phyloP scores from a whole-genome alignment of 352 stramenopile genomes.

The Phytophthora gonapodyides region DNA sequence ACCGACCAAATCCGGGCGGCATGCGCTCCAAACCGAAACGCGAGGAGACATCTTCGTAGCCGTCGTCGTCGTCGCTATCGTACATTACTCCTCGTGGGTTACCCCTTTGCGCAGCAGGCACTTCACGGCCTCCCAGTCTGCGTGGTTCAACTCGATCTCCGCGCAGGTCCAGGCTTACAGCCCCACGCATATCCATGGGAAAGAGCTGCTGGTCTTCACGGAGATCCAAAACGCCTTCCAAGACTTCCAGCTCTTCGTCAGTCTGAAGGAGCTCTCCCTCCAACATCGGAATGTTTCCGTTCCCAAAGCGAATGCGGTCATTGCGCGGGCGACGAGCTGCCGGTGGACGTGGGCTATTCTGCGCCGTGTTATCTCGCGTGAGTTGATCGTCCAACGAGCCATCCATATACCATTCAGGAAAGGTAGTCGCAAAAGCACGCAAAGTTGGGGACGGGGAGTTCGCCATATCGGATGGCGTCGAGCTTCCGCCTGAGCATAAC shows the following conservation, averaged over 20 bases:
- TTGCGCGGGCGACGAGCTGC: slow-evolving; percentile 41
- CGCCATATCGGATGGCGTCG: slow-evolving; percentile 37
- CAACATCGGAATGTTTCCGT: slow-evolving; percentile 50
- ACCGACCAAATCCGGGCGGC: slow-evolving; percentile 49
- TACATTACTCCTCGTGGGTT: slow-evolving; percentile 37
- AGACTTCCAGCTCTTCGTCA: slow-evolving; percentile 69
- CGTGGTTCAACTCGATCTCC: slow-evolving; percentile 34
- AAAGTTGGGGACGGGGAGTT: slow-evolving; percentile 59
- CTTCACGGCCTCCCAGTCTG: slow-evolving; percentile 34
- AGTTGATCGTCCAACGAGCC: slow-evolving; percentile 53
- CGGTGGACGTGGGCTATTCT: slow-evolving; percentile 42
- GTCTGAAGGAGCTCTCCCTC: slow-evolving; percentile 67
- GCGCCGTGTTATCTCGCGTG: slow-evolving; percentile 46
- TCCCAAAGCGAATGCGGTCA: slow-evolving; percentile 50
- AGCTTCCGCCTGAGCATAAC: slow-evolving; percentile 67
- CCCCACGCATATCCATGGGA: slow-evolving; percentile 52
- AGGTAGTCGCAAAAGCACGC: slow-evolving; percentile 57
- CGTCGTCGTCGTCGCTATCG: slow-evolving; percentile 62
- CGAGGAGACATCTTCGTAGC: slow-evolving; percentile 48
- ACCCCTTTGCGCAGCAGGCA: slow-evolving; percentile 21
- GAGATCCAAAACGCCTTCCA: slow-evolving; percentile 70
- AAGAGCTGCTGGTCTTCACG: slow-evolving; percentile 65
- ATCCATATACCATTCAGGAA: slow-evolving; percentile 79
- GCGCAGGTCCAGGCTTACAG: slow-evolving; percentile 45
- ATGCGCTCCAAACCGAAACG: slow-evolving; percentile 48